Base-by-base conservation (phyloP, 768 basidiomycete genomes). In the Agaricus sinodeliciosus region DNA sequence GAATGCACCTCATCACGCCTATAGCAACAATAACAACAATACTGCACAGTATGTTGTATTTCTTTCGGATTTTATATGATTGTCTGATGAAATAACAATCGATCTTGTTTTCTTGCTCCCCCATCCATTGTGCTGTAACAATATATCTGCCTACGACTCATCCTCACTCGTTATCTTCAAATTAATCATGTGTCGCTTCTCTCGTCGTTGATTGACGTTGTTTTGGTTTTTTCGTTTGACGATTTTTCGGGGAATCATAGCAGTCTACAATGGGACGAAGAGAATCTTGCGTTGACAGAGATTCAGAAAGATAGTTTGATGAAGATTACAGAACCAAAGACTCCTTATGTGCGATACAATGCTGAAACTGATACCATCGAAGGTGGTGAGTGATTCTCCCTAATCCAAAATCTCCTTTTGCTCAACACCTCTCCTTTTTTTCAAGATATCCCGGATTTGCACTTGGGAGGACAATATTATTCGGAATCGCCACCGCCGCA, bases 311-410 rank as follows among this genome's bases (percentile, higher is more conserved):
- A 95, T 63, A 94, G 90, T 58, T 73, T 93, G 64, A 97, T 96
- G 94, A 97, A 96, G 81, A 97, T 97, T 63, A 93, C 90, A 2
- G 94, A 97, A 63, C 94, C 94, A 49, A 97, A 97, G 79, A 97
- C 94, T 9, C 94, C 94, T 1, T 97, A 89, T 68, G 94, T 97
- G 49, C 77, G 91, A 59, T 94, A 93, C 68, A 88, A 93, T 61
- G 79, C 90, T 2, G 85, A 87, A 64, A 85, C 85, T n/a, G 90
- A 93, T 66, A 78, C 79, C 49, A 70, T 92, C 40, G 90, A 93
- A 67, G 84, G 87, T 57, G 91, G 94, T 92, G 66, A 63, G 73
- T 69, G 16, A 19, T 6, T 37, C 31, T 27, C 34, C 26, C 47
- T 16, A 31, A 3, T 22, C 41, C 9, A 9, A 13, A 28, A n/a